A percentile compares a stretch with the other conserved stretches of the same genome.
Conservation (phyloP, 2,329 filamentous ascomycete genomes). For the Chaetoscypha palmicola region DNA sequence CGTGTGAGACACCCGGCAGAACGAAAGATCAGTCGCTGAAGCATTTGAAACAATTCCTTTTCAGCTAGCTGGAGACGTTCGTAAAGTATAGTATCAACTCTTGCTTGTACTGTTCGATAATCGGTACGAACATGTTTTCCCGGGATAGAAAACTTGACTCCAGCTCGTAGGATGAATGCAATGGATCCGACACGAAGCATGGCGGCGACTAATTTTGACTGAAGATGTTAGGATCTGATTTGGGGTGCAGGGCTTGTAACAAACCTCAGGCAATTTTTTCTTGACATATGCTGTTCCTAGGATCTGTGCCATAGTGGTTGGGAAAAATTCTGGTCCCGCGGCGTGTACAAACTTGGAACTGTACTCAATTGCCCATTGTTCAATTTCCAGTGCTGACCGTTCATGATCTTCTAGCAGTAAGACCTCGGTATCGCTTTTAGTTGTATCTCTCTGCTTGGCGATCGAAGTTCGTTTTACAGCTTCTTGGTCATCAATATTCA, state of each 20-base stretch:
- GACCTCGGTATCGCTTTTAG: conserved; percentile 6
- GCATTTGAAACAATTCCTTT: conserved; percentile 18
- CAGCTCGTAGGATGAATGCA: conserved; percentile 22
- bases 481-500: conserved; percentile 10
- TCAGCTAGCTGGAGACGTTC: conserved; percentile 20
- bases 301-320: conserved; percentile 21
- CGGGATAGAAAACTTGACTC: conserved; percentile 13
- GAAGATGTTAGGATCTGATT: neutral
- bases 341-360: conserved; percentile 22
- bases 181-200: conserved; percentile 21
- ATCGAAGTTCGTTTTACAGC: conserved; percentile 8
- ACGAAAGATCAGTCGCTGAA: conserved; percentile 24
- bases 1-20: conserved; percentile 19
- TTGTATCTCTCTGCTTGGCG: neutral
- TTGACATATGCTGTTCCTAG: conserved; percentile 23
- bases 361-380: conserved; percentile 26
- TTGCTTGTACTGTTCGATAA: conserved; percentile 20
- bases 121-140: neutral
- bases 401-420: conserved; percentile 15
- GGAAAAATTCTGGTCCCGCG: conserved; percentile 18
- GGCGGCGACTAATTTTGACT: conserved; percentile 18
- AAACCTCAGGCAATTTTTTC: conserved; percentile 21
- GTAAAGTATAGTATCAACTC: conserved; percentile 26
- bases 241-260: neutral
- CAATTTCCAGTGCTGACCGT: conserved; percentile 13